A percentile compares a stretch with the other conserved stretches of the same genome.
These are phyloP conservation scores for Aspergillus biplanus DNA, from an alignment of 495 filamentous ascomycete genomes.

Conservation along the genomic window DNA sequence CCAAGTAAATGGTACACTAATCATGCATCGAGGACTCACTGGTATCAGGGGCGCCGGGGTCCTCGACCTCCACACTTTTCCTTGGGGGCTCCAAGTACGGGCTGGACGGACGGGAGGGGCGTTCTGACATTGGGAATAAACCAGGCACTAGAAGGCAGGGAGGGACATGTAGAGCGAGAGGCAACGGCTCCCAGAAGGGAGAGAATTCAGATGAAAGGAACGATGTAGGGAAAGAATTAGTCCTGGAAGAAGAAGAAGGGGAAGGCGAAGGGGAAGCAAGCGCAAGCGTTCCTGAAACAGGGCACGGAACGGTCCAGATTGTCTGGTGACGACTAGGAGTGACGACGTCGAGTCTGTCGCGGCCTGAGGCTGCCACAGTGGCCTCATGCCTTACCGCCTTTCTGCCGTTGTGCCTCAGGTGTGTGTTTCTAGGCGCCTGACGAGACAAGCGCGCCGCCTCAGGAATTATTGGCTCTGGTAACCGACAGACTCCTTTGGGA, in stretches of 20 bases:
- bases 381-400: not conserved
- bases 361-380: conserved; percentile 36
- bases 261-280: not conserved
- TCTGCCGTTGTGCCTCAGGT: conserved; percentile 19
- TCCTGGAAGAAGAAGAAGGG: conserved; percentile 26
- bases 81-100: conserved; percentile 65
- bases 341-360: conserved; percentile 37
- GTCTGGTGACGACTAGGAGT: conserved; percentile 32
- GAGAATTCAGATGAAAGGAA: conserved; percentile 14
- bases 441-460: conserved; percentile 27
- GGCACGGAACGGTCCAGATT: conserved; percentile 24
- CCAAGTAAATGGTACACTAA: too few species aligned
- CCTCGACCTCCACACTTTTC: conserved; percentile 66
- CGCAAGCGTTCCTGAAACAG: not conserved
- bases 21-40: conserved; percentile 50
- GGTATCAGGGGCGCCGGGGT: conserved; percentile 82
- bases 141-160: conserved; percentile 28
- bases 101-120: conserved; percentile 40
- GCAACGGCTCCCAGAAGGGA: conserved; percentile 1
- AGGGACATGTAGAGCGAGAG: conserved; percentile 24
- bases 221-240: conserved; percentile 19
- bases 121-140: conserved; percentile 44
- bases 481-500: conserved; percentile 14
- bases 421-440: conserved; percentile 23
- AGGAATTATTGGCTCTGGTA: conserved; percentile 12